Evolutionary conservation across 805 yeast genomes (phyloP).

Genomic region (Starmera dryadoides): DNA sequence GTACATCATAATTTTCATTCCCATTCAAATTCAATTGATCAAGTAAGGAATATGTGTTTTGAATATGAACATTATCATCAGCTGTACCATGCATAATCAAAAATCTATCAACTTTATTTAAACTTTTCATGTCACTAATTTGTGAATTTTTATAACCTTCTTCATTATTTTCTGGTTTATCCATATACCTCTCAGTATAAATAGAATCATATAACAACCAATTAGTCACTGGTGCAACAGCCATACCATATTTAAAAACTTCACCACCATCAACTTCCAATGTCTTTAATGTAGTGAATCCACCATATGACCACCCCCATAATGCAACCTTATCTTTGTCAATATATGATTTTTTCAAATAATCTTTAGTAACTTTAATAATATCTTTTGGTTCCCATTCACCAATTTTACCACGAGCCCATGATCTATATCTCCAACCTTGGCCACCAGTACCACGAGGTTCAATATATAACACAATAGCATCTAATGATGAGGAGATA

Average conservation of each 20-base stretch:
- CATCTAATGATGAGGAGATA: slow-evolving; percentile 67
- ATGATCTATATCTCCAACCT: slow-evolving; percentile 68
- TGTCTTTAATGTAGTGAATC: slow-evolving; percentile 84
- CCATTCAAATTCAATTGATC: slow-evolving; percentile 65
- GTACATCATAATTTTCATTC: slow-evolving; percentile 75
- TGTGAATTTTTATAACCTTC: slow-evolving; percentile 57
- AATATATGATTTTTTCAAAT: slow-evolving; percentile 51
- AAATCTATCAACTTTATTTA: slow-evolving; percentile 58
- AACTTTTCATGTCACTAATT: slow-evolving; percentile 46
- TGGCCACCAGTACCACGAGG: slow-evolving; percentile 95
- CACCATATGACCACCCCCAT: slow-evolving; percentile 99
- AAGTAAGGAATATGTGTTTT: slow-evolving; percentile 71
- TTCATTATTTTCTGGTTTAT: slow-evolving; percentile 61
- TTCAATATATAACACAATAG: slow-evolving; percentile 88
- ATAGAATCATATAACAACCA: slow-evolving; percentile 90
- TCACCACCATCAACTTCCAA: slow-evolving; percentile 72
- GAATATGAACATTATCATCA: slow-evolving; percentile 96
- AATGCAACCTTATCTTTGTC: slow-evolving; percentile 64
- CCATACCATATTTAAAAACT: slow-evolving; percentile 80
- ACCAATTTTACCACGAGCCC: slow-evolving; percentile 78
- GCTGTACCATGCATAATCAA: slow-evolving; percentile 95
- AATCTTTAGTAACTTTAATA: slow-evolving; percentile 63
- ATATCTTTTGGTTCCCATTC: slow-evolving; percentile 83
- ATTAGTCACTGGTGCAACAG: slow-evolving; percentile 97
- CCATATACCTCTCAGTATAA: slow-evolving; percentile 94